phyloP scores from a whole-genome alignment of 768 basidiomycete genomes.

The Suillus variegatus region DNA sequence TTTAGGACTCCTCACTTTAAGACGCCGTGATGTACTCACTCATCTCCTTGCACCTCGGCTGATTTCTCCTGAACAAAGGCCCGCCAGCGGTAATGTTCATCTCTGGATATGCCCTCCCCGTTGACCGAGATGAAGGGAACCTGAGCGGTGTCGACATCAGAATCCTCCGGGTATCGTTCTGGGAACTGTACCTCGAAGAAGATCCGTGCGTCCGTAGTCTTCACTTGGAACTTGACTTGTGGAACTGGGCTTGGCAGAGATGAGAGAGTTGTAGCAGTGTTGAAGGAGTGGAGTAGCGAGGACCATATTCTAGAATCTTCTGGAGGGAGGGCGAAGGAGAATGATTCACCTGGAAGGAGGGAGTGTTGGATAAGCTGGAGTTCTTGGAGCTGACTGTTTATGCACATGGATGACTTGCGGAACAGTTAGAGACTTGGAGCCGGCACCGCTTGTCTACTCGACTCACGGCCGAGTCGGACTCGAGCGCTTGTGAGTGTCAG shows the following conservation, averaged over 20 bases:
- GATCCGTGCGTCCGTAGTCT: constrained; percentile 24
- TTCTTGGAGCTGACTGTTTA: constrained; percentile 43
- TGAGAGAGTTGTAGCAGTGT: constrained; percentile 6
- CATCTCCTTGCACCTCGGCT: constrained; percentile 33
- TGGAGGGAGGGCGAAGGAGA: constrained; percentile 38
- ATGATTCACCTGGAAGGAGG: constrained; percentile 59
- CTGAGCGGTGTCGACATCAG: not conserved
- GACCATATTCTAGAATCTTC: not conserved
- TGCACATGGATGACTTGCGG: not conserved
- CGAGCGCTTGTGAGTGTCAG: no score
- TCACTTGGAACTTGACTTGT: constrained; percentile 39
- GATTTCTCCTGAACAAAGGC: constrained; percentile 38
- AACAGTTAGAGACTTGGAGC: not conserved
- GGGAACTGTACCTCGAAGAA: constrained; percentile 41
- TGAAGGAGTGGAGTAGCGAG: not conserved
- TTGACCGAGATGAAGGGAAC: constrained; percentile 38
- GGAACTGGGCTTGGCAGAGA: constrained; percentile 11
- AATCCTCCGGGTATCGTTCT: constrained; percentile 14
- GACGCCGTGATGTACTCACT: constrained; percentile 23
- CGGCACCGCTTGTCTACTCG: no score
- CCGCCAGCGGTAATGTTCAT: constrained; percentile 53
- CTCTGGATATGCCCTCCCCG: constrained; percentile 46
- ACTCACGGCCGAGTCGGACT: no score
- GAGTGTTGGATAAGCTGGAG: constrained; percentile 62
- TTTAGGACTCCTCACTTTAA: not conserved